These are phyloP conservation scores for Pseudogymnoascus sp. DNA, from an alignment of 2,329 filamentous ascomycete genomes.

Conservation along the genomic window DNA sequence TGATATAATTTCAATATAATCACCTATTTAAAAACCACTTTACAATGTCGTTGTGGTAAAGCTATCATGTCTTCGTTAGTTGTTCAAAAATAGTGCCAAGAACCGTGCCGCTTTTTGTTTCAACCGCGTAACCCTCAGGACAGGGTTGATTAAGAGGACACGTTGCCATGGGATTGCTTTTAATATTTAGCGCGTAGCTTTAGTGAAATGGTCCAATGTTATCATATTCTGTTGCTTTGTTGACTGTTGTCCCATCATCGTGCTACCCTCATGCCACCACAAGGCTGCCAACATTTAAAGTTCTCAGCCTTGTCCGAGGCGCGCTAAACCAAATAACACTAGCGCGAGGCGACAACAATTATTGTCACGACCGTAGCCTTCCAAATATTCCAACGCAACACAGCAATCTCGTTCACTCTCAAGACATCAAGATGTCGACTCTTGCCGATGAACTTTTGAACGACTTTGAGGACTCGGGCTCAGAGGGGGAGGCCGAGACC, in stretches of 20 bases:
- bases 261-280: neutral
- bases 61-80: too few species aligned
- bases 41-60: too few species aligned
- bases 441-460: constrained; percentile 87
- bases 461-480: constrained; percentile 80
- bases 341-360: constrained; percentile 3
- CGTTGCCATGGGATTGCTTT: neutral
- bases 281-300: neutral
- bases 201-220: neutral
- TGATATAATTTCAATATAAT: too few species aligned
- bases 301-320: neutral
- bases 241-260: neutral
- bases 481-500: constrained; percentile 60
- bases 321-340: constrained; percentile 1
- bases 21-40: too few species aligned
- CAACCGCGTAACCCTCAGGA: too few species aligned
- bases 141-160: neutral
- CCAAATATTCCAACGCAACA: constrained; percentile 11
- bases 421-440: constrained; percentile 60
- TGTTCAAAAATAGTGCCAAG: too few species aligned
- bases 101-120: too few species aligned
- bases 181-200: neutral
- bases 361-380: constrained; percentile 10
- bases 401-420: constrained; percentile 2
- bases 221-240: neutral